A percentile compares a stretch with the other conserved stretches of the same genome.
Conservation (phyloP, 2,329 filamentous ascomycete genomes). For the Dothideomycetes sp. region DNA sequence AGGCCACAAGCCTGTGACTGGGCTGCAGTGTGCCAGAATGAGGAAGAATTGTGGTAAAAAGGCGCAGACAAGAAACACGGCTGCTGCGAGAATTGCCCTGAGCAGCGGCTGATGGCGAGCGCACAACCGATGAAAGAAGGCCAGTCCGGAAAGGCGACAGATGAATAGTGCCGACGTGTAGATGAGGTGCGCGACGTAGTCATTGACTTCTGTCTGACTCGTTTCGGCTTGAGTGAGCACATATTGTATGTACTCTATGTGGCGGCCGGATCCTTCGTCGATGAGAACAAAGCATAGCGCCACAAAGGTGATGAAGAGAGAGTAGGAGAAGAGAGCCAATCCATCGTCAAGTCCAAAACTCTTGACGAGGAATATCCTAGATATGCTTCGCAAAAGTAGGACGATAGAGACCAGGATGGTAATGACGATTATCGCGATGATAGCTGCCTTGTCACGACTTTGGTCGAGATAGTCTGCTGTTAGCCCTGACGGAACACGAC, state of each 20-base stretch:
- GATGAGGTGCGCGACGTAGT: constrained; percentile 41
- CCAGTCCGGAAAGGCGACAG: constrained; percentile 41
- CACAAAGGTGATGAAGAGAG: constrained; percentile 29
- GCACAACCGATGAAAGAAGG: constrained; percentile 40
- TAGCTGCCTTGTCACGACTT: constrained; percentile 26
- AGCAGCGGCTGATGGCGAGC: constrained; percentile 26
- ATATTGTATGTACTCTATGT: constrained; percentile 36
- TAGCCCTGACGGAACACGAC: constrained; percentile 25
- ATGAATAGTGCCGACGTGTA: constrained; percentile 40
- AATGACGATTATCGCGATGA: constrained; percentile 30
- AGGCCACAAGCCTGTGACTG: constrained; percentile 42
- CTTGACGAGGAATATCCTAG: constrained; percentile 26
- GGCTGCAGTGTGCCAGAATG: constrained; percentile 40
- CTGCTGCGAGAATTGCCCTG: constrained; percentile 22
- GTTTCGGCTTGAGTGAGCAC: constrained; percentile 32
- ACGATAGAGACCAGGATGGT: constrained; percentile 23
- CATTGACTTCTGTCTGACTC: constrained; percentile 34
- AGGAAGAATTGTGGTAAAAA: constrained; percentile 40
- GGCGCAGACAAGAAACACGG: constrained; percentile 28
- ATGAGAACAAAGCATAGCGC: constrained; percentile 35
- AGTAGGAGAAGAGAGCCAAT: constrained; percentile 22
- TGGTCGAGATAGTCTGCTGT: constrained; percentile 26
- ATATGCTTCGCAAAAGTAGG: constrained; percentile 24
- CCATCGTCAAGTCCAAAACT: constrained; percentile 29
- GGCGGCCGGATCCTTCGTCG: constrained; percentile 36